A percentile compares a stretch with the other conserved stretches of the same genome.
phyloP scores from a whole-genome alignment of 805 yeast genomes.

The Barnettozyma wickerhamii region DNA sequence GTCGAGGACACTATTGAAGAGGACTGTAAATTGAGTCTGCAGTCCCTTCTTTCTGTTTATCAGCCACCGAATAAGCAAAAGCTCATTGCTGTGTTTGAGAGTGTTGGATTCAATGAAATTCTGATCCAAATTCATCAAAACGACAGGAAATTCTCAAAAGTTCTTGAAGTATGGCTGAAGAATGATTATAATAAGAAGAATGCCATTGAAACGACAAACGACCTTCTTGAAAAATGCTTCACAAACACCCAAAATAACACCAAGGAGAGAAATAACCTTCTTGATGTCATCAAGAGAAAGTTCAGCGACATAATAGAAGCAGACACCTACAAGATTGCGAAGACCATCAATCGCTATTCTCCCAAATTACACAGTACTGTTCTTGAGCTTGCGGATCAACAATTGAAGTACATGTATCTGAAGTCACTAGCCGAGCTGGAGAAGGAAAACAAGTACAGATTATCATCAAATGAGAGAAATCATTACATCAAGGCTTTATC shows the following conservation, averaged over 20 bases:
- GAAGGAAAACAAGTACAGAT: constrained; percentile 14
- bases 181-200: constrained; percentile 23
- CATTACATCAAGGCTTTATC: constrained; percentile 18
- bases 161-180: constrained; percentile 50
- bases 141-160: constrained; percentile 48
- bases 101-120: constrained; percentile 54
- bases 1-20: constrained; percentile 27
- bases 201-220: constrained; percentile 24
- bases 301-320: constrained; percentile 24
- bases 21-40: constrained; percentile 75
- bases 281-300: constrained; percentile 14
- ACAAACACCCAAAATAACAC: constrained; percentile 17
- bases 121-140: constrained; percentile 52
- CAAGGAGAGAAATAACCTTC: constrained; percentile 18
- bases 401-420: constrained; percentile 23
- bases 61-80: constrained; percentile 50
- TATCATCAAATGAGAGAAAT: constrained; percentile 19
- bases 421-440: constrained; percentile 21
- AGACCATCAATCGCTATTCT: constrained; percentile 23
- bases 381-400: constrained; percentile 15
- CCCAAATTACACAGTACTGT: constrained; percentile 18
- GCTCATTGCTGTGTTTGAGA: constrained; percentile 46
- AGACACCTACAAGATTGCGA: constrained; percentile 25
- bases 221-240: constrained; percentile 25
- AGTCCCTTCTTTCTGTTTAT: constrained; percentile 62